Conservation (phyloP, 2,329 filamentous ascomycete genomes). For the Fusarium sp. region DNA sequence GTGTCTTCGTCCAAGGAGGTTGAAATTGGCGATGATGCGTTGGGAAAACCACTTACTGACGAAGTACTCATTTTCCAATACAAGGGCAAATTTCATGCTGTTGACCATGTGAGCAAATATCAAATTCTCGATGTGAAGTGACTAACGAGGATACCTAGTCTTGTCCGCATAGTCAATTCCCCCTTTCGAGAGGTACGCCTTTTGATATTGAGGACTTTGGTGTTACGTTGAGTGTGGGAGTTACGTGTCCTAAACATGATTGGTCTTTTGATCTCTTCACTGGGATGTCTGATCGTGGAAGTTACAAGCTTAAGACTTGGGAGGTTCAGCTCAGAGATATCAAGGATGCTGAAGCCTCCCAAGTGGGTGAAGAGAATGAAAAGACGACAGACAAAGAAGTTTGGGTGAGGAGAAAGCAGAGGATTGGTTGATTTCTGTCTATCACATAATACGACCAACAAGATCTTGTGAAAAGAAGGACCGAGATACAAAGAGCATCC, state of each 20-base stretch:
- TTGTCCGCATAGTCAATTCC: slow-evolving; percentile 76
- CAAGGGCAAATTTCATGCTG: slow-evolving; percentile 71
- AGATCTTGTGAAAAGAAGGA: rapidly evolving
- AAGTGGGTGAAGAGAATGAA: not conserved
- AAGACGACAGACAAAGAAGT: slow-evolving; percentile 49
- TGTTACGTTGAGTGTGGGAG: slow-evolving; percentile 68
- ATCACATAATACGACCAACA: not conserved
- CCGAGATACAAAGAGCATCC: not conserved
- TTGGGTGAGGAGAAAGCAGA: slow-evolving; percentile 58
- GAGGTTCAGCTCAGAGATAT: slow-evolving; percentile 66
- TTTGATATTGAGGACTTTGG: slow-evolving; percentile 82
- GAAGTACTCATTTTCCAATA: slow-evolving; percentile 75
- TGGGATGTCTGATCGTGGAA: slow-evolving; percentile 69
- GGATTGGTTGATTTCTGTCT: slow-evolving; percentile 46
- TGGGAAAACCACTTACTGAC: slow-evolving; percentile 58
- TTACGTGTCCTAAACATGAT: slow-evolving; percentile 75
- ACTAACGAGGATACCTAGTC: slow-evolving; percentile 53
- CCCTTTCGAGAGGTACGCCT: slow-evolving; percentile 69
- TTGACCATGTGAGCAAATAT: slow-evolving; percentile 70
- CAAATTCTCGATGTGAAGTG: no score
- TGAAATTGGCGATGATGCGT: slow-evolving; percentile 49
- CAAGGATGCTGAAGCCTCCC: not conserved
- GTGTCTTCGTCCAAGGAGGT: slow-evolving; percentile 53
- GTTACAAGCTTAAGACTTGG: slow-evolving; percentile 71
- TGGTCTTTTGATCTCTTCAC: slow-evolving; percentile 79